Base-by-base conservation (phyloP, 2,329 filamentous ascomycete genomes). In the Sporothrix humicola region DNA sequence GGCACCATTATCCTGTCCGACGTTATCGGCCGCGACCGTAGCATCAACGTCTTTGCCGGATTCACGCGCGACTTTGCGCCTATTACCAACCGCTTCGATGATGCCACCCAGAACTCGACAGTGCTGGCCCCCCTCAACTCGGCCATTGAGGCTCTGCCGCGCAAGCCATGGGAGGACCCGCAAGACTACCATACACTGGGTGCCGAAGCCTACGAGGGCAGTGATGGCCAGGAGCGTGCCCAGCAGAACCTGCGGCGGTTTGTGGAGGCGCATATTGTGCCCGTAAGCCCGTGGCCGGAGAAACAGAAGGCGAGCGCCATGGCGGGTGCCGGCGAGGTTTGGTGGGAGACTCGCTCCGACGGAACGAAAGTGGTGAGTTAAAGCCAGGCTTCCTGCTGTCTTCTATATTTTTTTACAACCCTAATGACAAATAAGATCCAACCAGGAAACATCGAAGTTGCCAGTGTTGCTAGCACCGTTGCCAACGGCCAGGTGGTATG, bases 101-200 rank as follows among this genome's bases (percentile, higher is more conserved):
- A 93, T 79, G 81, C 86, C 0, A 79, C 83, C 0, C 82, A 87
- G 73, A 95, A 95, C 80, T 93, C 93, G 17, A 98, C 94, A 1
- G 90, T 98, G 31, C 89, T 98, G 2, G 95, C 95, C 5, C 96
- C 96, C 0, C 84, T 93, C 72, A 98, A 99, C 85, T 90, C 88
- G 20, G 94, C 91, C 2, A 89, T 99, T 79, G 92, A 92, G 76
- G 84, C 82, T 0, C 84, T 98, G 31, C 93, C 94, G 0, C 87
- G 92, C 71, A 98, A 98, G 81, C 95, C 95, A 0, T 97, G 93
- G 93, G 93, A 92, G 78, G 85, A 95, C 76, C 89, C 92, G 0
- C 82, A 87, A 71, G 94, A 97, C 77, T 95, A 96, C 80, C 83
- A 85, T 3, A 81, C 82, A 0, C 83, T 92, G 3, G 94, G 93